phyloP scores from a whole-genome alignment of 2,329 filamentous ascomycete species.

The Colletotrichum spaethianum region DNA sequence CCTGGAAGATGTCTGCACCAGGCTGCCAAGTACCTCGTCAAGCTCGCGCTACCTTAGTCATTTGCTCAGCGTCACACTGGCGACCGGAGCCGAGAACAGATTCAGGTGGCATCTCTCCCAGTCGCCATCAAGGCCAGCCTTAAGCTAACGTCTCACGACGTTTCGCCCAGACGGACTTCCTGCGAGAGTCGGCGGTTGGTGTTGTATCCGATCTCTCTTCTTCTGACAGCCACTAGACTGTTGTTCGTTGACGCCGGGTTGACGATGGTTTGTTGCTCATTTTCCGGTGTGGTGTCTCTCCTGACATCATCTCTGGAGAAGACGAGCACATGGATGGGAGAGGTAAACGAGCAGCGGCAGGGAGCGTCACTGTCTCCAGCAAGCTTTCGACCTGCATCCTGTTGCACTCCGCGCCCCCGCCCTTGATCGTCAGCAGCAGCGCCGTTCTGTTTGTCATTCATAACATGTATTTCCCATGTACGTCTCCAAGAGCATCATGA shows the following conservation, averaged over 20 bases:
- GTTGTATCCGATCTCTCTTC: neutral
- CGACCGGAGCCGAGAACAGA: conserved; percentile 15
- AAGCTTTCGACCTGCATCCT: conserved; percentile 30
- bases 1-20: neutral
- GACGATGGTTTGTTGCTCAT: neutral
- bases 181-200: neutral
- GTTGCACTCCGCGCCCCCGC: neutral
- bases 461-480: neutral
- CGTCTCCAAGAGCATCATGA: neutral
- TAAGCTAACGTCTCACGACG: neutral
- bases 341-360: neutral
- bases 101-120: conserved; percentile 10
- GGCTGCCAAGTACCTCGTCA: neutral
- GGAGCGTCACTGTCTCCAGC: conserved; percentile 7
- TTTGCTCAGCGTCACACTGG: conserved; percentile 7
- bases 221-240: neutral
- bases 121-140: conserved; percentile 6
- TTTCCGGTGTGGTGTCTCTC: neutral
- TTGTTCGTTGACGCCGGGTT: neutral
- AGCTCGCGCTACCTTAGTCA: conserved; percentile 27
- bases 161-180: neutral
- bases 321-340: neutral
- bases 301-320: neutral
- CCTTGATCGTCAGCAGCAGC: neutral
- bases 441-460: conserved; percentile 12